Evolutionary conservation across 164 flowering plant species (phyloP).

Genomic region (Chloranthus sessilifolius): DNA sequence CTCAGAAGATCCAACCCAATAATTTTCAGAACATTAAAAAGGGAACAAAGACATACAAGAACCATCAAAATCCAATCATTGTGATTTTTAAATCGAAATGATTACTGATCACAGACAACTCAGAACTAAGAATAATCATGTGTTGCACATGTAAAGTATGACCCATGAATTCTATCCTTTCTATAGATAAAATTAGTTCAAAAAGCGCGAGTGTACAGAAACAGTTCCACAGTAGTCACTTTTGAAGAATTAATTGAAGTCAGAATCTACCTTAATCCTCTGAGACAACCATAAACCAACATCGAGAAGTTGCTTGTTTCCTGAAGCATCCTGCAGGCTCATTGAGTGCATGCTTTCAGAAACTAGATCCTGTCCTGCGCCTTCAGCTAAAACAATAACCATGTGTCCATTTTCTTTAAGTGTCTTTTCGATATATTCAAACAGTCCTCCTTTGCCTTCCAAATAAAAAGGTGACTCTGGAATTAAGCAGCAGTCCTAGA

Average conservation of each 20-base stretch:
- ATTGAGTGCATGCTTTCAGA: slow-evolving; percentile 36
- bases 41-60: no score
- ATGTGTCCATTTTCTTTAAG: slow-evolving; percentile 90
- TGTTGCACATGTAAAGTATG: no score
- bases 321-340: slow-evolving; percentile 68
- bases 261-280: slow-evolving; percentile 57
- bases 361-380: slow-evolving; percentile 88
- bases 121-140: no score
- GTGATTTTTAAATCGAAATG: no score
- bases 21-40: no score
- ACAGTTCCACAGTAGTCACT: neutral
- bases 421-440: slow-evolving; percentile 65
- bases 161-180: no score
- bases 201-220: neutral
- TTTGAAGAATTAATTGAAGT: neutral
- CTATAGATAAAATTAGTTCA: no score
- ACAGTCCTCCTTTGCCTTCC: slow-evolving; percentile 94
- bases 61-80: no score
- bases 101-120: no score
- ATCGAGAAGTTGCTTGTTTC: slow-evolving; percentile 81
- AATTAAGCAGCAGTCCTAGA: slow-evolving; percentile 84
- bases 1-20: no score
- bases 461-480: slow-evolving; percentile 94
- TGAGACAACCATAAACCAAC: slow-evolving; percentile 90
- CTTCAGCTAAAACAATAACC: slow-evolving; percentile 95